phyloP scores from a whole-genome alignment of 495 filamentous ascomycete genomes.

The Penicillium odoratum region DNA sequence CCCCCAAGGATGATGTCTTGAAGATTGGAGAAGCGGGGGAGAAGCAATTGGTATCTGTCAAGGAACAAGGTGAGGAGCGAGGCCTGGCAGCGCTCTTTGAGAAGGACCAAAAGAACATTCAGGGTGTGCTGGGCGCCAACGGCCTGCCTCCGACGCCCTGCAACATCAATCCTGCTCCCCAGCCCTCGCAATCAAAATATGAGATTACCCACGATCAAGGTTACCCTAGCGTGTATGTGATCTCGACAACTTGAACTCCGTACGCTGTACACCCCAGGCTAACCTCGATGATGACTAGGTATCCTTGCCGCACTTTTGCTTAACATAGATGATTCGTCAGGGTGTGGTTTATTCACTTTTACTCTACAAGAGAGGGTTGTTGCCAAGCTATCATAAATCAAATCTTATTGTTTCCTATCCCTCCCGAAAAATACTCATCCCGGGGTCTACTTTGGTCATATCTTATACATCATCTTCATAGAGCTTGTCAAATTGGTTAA shows the following conservation, averaged over 20 bases:
- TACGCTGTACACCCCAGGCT: conserved; percentile 13
- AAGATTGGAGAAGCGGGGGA: conserved; percentile 80
- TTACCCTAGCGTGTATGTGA: conserved; percentile 53
- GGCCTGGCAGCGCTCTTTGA: conserved; percentile 71
- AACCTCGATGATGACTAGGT: conserved; percentile 35
- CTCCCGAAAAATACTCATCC: background rate
- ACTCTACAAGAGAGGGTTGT: background rate
- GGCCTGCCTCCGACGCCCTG: conserved; percentile 83
- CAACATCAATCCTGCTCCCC: conserved; percentile 47
- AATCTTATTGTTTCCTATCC: background rate
- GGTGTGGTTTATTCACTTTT: conserved; percentile 1
- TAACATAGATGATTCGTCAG: conserved; percentile 27
- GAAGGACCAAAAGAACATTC: conserved; percentile 61
- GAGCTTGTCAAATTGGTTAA: too few species aligned
- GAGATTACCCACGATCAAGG: conserved; percentile 45
- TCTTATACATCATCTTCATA: too few species aligned
- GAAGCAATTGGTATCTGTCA: conserved; percentile 78
- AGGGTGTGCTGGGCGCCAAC: conserved; percentile 66
- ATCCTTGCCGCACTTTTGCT: conserved; percentile 55
- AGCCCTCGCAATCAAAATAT: conserved; percentile 42
- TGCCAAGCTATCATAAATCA: conserved; percentile 3
- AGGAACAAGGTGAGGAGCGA: conserved; percentile 70
- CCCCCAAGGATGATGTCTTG: conserved; percentile 71
- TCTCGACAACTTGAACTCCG: background rate
- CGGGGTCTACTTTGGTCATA: background rate